Conservation (phyloP, 2,329 filamentous ascomycete genomes). For the Neonectria punicea region DNA sequence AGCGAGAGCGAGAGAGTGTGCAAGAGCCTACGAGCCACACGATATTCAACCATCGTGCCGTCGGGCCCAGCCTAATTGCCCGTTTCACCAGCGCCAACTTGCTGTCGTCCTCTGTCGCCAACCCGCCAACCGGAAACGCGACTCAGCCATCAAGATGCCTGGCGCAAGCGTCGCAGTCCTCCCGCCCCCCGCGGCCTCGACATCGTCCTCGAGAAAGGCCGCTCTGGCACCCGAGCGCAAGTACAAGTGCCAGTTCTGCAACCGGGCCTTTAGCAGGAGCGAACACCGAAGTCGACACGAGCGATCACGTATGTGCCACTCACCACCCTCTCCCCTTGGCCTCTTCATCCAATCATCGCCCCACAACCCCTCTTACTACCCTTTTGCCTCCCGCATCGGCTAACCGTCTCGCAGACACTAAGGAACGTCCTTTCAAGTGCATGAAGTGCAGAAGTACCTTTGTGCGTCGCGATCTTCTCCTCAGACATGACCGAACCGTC, state of each 20-base stretch:
- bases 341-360: constrained; percentile 21
- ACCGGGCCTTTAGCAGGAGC: constrained; percentile 95
- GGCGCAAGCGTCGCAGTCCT: constrained; percentile 74
- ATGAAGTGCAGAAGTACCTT: constrained; percentile 98
- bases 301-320: constrained; percentile 85
- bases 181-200: constrained; percentile 72
- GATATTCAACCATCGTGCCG: constrained; percentile 71
- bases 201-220: constrained; percentile 79
- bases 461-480: constrained; percentile 93
- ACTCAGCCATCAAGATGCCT: constrained; percentile 68
- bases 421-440: constrained; percentile 98
- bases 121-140: constrained; percentile 40
- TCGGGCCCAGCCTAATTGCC: constrained; percentile 42
- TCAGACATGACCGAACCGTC: constrained; percentile 97
- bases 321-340: constrained; percentile 20
- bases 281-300: constrained; percentile 98
- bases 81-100: constrained; percentile 39
- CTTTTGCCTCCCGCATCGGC: constrained; percentile 25
- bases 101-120: constrained; percentile 41
- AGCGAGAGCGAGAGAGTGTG: constrained; percentile 47
- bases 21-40: constrained; percentile 50
- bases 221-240: constrained; percentile 90
- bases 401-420: constrained; percentile 77
- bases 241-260: constrained; percentile 99
- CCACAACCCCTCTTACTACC: constrained; percentile 19